Base-by-base conservation (phyloP, 768 basidiomycete genomes). In the Mycena amicta region DNA sequence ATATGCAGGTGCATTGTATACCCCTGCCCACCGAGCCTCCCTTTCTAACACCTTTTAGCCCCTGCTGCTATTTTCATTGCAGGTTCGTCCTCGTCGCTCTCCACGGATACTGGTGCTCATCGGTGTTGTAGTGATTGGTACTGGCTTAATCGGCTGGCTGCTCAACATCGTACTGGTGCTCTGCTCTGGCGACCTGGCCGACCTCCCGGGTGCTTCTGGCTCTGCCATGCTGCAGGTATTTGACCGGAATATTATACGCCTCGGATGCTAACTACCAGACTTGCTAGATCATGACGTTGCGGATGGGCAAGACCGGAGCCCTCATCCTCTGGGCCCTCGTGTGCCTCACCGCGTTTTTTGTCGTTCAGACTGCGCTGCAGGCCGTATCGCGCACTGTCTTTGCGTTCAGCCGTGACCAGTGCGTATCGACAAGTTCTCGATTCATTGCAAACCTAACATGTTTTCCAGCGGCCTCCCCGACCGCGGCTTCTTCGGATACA, bases 131-230 rank as follows among this genome's bases (percentile, higher is more conserved):
- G 90, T 91, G 27, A 75, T 91, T 56, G 89, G 89, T 4, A 90
- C 89, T 3, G 88, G 88, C 54, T 73, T 89, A 45, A 80, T 92
- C 60, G 92, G 92, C 30, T 94, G 92, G 92, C 66, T 95, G 8
- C 80, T 94, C 59, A 96, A 95, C 72, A 90, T 96, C 61, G 87
- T 93, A 4, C 72, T 93, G 28, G 81, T 95, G n/a, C 77, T 95
- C 8, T 94, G 92, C 71, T 90, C 89, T 20, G 91, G 91, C 5
- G 83, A 85, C 54, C 74, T 90, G 86, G 87, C 60, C 66, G 86
- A 76, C 2, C 47, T 30, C 56, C 31, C 8, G n/a, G 30, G 41
- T 2, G 8, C 30, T 12, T 87, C 89, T 22, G 87, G 83, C 2
- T 87, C 84, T 26, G 88, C 91, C 2, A 86, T 93, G 73, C 81